phyloP scores from a whole-genome alignment of 108 stramenopile genomes.

The Aurantiochytrium sp. region DNA sequence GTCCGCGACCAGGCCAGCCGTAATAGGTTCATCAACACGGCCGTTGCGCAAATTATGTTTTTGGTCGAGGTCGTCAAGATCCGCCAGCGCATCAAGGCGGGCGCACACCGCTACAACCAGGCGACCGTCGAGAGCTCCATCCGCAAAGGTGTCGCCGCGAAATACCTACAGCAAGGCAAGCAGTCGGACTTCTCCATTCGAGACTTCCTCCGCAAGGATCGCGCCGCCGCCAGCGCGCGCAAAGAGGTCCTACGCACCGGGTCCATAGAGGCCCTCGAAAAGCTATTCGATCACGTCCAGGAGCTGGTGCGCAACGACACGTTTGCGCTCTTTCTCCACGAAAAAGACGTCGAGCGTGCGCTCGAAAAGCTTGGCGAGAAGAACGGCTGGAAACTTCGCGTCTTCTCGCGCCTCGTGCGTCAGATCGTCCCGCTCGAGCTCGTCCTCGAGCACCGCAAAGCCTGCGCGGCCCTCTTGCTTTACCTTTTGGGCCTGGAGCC shows the following conservation, averaged over 20 bases:
- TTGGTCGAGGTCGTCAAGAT: conserved; percentile 19
- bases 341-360: background rate
- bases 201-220: background rate
- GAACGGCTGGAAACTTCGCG: conserved; percentile 20
- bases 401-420: background rate
- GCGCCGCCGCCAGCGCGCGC: background rate
- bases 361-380: background rate
- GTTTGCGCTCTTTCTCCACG: background rate
- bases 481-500: background rate
- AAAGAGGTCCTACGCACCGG: background rate
- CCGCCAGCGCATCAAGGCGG: background rate
- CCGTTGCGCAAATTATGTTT: conserved; percentile 23
- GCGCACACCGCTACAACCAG: background rate
- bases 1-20: too few species aligned
- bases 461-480: background rate
- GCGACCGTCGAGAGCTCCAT: background rate
- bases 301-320: background rate
- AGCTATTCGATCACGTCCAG: background rate
- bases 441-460: background rate
- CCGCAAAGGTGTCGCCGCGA: background rate
- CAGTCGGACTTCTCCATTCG: background rate
- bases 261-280: background rate
- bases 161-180: background rate
- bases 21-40: background rate
- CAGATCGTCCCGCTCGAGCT: background rate